These are phyloP conservation scores for Camelina neglecta DNA, from an alignment of 345 rosid genomes.

Conservation along the genomic window DNA sequence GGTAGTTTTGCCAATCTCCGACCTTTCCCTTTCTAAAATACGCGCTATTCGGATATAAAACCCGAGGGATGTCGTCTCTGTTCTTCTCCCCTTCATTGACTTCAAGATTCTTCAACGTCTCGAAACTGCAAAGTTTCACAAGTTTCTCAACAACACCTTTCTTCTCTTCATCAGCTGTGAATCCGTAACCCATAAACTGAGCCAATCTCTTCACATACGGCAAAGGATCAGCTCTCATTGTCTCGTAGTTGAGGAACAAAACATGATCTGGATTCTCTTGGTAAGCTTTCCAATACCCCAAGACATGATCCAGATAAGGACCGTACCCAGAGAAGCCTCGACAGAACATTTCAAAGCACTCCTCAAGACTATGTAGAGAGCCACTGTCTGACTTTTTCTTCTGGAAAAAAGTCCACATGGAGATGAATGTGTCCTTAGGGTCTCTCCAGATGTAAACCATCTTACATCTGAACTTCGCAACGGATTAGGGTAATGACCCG, in stretches of 20 bases:
- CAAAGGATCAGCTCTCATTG: constrained; percentile 13
- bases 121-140: constrained; percentile 34
- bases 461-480: constrained; percentile 12
- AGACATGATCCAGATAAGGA: constrained; percentile 32
- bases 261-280: constrained; percentile 20
- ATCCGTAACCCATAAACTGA: constrained; percentile 39
- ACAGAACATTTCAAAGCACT: constrained; percentile 33
- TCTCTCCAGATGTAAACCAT: constrained; percentile 40
- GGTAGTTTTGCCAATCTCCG: constrained; percentile 46
- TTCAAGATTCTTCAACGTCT: constrained; percentile 36
- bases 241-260: constrained; percentile 30
- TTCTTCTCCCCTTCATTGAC: constrained; percentile 26
- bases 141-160: constrained; percentile 29
- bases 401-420: constrained; percentile 24
- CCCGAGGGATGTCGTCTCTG: neutral
- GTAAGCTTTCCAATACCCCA: constrained; percentile 34
- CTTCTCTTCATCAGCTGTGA: constrained; percentile 36
- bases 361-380: constrained; percentile 1
- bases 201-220: constrained; percentile 36
- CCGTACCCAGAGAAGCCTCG: constrained; percentile 17
- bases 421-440: constrained; percentile 37
- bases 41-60: neutral
- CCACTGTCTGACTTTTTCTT: neutral
- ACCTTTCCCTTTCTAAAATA: constrained; percentile 44
- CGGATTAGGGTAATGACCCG: neutral